Percentiles rank a stretch among this genome's conserved stretches.
phyloP scores from a whole-genome alignment of 768 basidiomycete species.

The Leucocoprinus leucothites region DNA sequence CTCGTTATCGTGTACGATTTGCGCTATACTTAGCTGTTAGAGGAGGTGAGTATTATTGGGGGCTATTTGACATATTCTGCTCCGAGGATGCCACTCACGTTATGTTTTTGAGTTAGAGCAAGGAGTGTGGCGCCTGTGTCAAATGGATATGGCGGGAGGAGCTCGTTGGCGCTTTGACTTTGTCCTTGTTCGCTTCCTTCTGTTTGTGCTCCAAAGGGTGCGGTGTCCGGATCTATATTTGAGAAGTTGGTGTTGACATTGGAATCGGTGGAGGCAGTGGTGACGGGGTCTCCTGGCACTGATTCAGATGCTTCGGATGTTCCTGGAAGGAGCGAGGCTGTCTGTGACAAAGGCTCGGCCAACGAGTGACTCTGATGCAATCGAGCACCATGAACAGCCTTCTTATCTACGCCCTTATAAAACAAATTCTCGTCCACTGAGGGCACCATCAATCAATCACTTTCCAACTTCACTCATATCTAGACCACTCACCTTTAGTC shows the following conservation, averaged over 20 bases:
- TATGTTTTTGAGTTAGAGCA: constrained; percentile 73
- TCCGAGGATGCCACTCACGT: constrained; percentile 47
- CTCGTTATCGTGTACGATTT: constrained; percentile 93
- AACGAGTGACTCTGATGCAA: constrained; percentile 60
- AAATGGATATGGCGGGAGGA: constrained; percentile 74
- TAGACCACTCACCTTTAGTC: constrained; percentile 62
- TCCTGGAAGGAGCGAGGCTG: neutral
- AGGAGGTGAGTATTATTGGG: constrained; percentile 6
- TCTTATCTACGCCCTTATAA: constrained; percentile 89
- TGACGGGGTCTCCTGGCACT: neutral
- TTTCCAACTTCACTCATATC: neutral
- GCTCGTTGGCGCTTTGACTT: neutral
- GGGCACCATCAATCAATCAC: neutral
- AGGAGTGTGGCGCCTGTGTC: constrained; percentile 73
- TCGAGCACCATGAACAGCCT: constrained; percentile 74
- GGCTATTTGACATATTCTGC: constrained; percentile 1
- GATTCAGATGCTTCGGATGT: neutral
- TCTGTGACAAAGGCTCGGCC: constrained; percentile 26
- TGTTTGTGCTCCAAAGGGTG: no score
- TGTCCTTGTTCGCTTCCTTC: neutral
- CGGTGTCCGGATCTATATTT: no score
- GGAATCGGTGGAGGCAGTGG: neutral
- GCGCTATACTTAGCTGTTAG: constrained; percentile 83
- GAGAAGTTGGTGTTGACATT: no score
- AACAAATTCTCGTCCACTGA: constrained; percentile 90